Evolutionary conservation across 2,329 filamentous ascomycete genomes (phyloP).

Genomic region (Penicillium psychrosexuale): DNA sequence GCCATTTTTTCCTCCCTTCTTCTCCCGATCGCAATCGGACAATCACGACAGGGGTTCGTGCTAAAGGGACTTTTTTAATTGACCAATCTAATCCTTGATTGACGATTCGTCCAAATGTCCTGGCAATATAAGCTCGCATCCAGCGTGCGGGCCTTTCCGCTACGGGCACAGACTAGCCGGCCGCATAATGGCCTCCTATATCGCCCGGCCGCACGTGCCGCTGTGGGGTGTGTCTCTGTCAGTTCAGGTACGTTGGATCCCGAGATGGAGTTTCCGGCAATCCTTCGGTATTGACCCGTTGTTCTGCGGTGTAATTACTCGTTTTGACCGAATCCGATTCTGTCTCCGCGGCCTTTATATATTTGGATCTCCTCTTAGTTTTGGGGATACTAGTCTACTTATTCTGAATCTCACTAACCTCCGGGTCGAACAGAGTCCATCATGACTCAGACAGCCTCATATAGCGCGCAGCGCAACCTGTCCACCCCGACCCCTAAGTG

Average conservation of each 20-base stretch:
- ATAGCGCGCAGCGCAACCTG: constrained; percentile 42
- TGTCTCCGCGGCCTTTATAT: neutral
- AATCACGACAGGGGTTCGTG: constrained; percentile 1
- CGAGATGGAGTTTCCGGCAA: neutral
- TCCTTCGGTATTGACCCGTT: neutral
- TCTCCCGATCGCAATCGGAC: constrained; percentile 5
- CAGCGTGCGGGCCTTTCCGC: constrained; percentile 32
- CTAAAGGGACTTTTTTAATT: constrained; percentile 5
- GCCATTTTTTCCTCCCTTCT: constrained; percentile 13
- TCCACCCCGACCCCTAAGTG: constrained; percentile 42
- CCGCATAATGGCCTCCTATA: constrained; percentile 30
- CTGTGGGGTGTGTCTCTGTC: constrained; percentile 24
- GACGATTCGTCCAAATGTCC: constrained; percentile 21
- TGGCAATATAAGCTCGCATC: constrained; percentile 32
- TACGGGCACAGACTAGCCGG: constrained; percentile 29
- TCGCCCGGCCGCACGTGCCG: constrained; percentile 19
- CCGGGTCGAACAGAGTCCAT: constrained; percentile 24
- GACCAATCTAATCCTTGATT: constrained; percentile 1
- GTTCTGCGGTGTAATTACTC: neutral
- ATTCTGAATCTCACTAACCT: constrained; percentile 14
- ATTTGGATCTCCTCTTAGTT: neutral
- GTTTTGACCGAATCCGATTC: neutral
- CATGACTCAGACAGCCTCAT: constrained; percentile 29
- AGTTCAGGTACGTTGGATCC: constrained; percentile 27
- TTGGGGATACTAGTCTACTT: neutral